phyloP scores from a whole-genome alignment of 2,329 filamentous ascomycete species.

The Colletotrichum falcatum region DNA sequence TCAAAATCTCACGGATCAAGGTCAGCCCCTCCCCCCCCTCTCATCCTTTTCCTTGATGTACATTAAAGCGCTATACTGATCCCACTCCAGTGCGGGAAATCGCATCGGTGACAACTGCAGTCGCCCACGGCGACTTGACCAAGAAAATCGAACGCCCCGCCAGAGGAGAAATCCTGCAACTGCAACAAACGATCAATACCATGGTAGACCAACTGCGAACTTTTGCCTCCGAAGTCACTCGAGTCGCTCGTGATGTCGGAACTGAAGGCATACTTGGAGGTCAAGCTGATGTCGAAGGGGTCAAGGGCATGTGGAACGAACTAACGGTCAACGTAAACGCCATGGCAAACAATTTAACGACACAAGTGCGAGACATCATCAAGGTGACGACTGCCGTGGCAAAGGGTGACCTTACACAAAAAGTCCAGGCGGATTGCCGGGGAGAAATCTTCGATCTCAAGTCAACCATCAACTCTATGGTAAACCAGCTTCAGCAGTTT shows the following conservation, averaged over 20 bases:
- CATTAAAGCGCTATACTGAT: background rate
- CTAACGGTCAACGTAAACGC: slow-evolving; percentile 88
- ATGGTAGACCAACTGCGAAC: slow-evolving; percentile 89
- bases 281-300: slow-evolving; percentile 84
- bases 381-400: slow-evolving; percentile 79
- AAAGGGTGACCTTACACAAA: slow-evolving; percentile 93
- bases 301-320: slow-evolving; percentile 91
- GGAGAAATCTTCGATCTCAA: slow-evolving; percentile 96
- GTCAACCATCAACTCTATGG: slow-evolving; percentile 99
- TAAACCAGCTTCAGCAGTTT: slow-evolving; percentile 96
- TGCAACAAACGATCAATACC: slow-evolving; percentile 89
- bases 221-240: slow-evolving; percentile 86
- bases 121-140: slow-evolving; percentile 84
- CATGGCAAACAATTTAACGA: slow-evolving; percentile 89
- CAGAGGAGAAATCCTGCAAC: slow-evolving; percentile 83
- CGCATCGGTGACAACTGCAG: slow-evolving; percentile 84
- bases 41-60: background rate
- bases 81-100: slow-evolving; percentile 77
- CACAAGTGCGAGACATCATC: slow-evolving; percentile 95
- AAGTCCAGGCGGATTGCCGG: slow-evolving; percentile 92
- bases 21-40: slow-evolving; percentile 49
- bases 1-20: slow-evolving; percentile 83
- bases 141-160: slow-evolving; percentile 87
- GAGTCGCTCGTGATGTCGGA: slow-evolving; percentile 85
- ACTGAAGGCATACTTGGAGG: slow-evolving; percentile 86